Evolutionary conservation across 2,329 filamentous ascomycete genomes (phyloP), one percentile per base, ranked within the genome.

Genomic region (Cladosporium sp.): DNA sequence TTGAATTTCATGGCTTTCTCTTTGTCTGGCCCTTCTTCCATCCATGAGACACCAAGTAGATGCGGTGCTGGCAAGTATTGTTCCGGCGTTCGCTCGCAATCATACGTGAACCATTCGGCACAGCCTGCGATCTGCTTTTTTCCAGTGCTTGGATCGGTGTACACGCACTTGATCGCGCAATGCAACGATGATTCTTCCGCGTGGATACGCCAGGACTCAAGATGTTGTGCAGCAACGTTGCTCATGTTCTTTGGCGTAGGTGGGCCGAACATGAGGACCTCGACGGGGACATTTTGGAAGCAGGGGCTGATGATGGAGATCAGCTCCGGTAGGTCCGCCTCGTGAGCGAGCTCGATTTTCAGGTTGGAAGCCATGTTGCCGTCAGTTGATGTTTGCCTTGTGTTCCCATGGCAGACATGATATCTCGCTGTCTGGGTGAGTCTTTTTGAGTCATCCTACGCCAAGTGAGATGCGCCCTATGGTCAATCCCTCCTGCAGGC

Each of bases 71-170:
- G 35, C 12, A 47, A 7, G 49, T 63, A 60, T 28, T 63, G 39
- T 10, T 60, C 58, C 13, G 61, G 39, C 1, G 57, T 45, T 10
- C 62, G 56, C 19, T 58, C 50, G 6, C 52, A 47, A 20, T 59
- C 57, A 54, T 63, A 67, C 19, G 65, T 61, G 50, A 57, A 55
- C 64, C 65, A 68, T 20, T 66, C 58, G n/a, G 61, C 61, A 39
- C 54, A 61, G 4, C 61, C 64, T 9, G 62, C 59, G 39, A 68
- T 62, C 5, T 54, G 58, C 32, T 64, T 56, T n/a, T 57, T 48
- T 32, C 59, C 59, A 3, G 61, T 63, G 2, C 32, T 45, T 0
- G 61, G 56, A 25, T 67, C 58, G 25, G 49, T 61, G 42, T 64
- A 59, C 6, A 65, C 32, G 60, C 64, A 64, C 28, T 66, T 66